Percentiles rank a stretch among this genome's conserved stretches.
Evolutionary conservation across 2,329 filamentous ascomycete species (phyloP).

Genomic region (Diaporthe eres): DNA sequence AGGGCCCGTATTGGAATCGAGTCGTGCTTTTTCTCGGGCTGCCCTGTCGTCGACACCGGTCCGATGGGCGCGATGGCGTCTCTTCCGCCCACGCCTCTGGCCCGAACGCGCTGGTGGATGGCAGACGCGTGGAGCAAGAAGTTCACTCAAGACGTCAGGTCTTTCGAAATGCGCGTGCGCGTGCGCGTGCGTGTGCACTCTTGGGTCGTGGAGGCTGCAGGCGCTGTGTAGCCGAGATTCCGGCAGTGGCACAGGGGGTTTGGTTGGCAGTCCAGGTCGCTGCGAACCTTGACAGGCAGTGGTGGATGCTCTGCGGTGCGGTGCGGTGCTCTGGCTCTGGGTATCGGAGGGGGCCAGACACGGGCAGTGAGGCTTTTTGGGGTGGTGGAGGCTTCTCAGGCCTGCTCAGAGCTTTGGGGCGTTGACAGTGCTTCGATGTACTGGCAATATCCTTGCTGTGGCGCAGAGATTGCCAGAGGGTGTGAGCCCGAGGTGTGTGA

Average conservation of each 20-base stretch:
- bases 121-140: conserved; percentile 8
- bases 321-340: neutral
- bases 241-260: conserved; percentile 21
- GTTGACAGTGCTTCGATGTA: conserved; percentile 16
- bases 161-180: conserved; percentile 9
- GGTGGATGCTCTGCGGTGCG: neutral
- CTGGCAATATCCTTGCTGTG: conserved; percentile 38
- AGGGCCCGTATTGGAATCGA: conserved; percentile 15
- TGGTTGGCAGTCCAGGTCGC: neutral
- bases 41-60: conserved; percentile 22
- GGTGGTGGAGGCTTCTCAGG: conserved; percentile 18
- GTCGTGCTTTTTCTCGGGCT: conserved; percentile 30
- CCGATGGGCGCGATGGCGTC: conserved; percentile 23
- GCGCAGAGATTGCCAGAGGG: conserved; percentile 12
- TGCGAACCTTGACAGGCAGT: conserved; percentile 3
- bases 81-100: conserved; percentile 8
- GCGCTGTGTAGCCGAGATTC: conserved; percentile 32
- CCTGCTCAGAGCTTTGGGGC: neutral
- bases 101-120: conserved; percentile 10
- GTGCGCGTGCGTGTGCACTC: conserved; percentile 12
- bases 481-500: conserved; percentile 25
- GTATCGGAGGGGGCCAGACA: neutral
- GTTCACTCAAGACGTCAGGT: conserved; percentile 1
- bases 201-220: conserved; percentile 16
- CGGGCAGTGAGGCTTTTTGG: conserved; percentile 15